Percentiles rank a stretch among this genome's conserved stretches.
phyloP scores from a whole-genome alignment of 306 rosid species.

The Cicer judaicum region DNA sequence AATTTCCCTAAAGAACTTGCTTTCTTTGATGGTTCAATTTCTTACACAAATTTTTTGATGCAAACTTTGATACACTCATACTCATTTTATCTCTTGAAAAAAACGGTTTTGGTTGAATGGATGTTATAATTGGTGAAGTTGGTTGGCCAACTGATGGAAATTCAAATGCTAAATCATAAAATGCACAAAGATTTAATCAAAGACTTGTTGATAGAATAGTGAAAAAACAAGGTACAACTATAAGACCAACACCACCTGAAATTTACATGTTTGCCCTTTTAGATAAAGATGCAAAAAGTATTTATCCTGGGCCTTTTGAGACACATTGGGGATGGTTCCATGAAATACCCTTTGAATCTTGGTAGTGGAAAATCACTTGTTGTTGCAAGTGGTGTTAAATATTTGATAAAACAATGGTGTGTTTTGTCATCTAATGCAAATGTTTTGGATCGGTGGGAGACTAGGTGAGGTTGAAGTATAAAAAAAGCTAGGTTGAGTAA shows the following conservation, averaged over 20 bases:
- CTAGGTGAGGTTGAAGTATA: too few species aligned
- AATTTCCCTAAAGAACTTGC: slow-evolving; percentile 89
- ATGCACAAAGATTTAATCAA: slow-evolving; percentile 80
- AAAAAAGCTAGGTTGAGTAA: too few species aligned
- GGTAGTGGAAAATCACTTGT: slow-evolving; percentile 60
- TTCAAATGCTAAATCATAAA: slow-evolving; percentile 59
- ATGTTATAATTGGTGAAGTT: slow-evolving; percentile 81
- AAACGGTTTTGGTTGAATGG: slow-evolving; percentile 73
- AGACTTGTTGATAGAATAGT: slow-evolving; percentile 64
- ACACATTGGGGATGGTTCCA: slow-evolving; percentile 89
- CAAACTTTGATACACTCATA: slow-evolving; percentile 87
- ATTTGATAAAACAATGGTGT: slow-evolving; percentile 77
- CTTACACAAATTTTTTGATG: slow-evolving; percentile 81
- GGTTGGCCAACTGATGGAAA: slow-evolving; percentile 98
- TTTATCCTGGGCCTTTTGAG: slow-evolving; percentile 81
- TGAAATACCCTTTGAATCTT: slow-evolving; percentile 59
- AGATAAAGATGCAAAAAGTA: slow-evolving; percentile 87
- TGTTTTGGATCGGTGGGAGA: slow-evolving; percentile 42
- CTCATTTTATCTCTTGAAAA: slow-evolving; percentile 70
- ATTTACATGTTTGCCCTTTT: slow-evolving; percentile 68
- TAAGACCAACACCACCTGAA: slow-evolving; percentile 65
- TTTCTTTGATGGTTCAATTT: slow-evolving; percentile 70
- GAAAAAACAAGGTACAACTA: slow-evolving; percentile 70
- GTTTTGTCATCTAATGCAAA: slow-evolving; percentile 75
- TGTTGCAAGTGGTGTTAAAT: slow-evolving; percentile 77